Evolutionary conservation across 345 rosid genomes (phyloP).

Genomic region (Xanthoceras sorbifolium): DNA sequence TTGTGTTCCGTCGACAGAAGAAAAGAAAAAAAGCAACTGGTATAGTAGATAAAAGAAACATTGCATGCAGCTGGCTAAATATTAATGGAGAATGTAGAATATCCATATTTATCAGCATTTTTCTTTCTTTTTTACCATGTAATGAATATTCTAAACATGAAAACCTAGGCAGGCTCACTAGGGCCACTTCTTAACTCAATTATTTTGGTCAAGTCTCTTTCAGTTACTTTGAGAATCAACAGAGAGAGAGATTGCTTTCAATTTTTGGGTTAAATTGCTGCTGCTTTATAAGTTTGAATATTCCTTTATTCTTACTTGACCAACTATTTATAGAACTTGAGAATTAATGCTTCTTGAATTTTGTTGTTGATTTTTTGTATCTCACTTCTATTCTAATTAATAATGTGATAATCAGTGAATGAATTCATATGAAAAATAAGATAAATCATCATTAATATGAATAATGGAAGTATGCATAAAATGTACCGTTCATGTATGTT

Average conservation of each 20-base stretch:
- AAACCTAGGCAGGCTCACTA: background rate
- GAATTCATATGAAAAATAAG: too few relatives aligned
- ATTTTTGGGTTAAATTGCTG: constrained; percentile 29
- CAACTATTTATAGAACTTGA: background rate
- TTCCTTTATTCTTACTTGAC: constrained; percentile 29
- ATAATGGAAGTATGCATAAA: too few relatives aligned
- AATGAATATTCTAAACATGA: constrained; percentile 20
- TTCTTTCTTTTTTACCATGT: background rate
- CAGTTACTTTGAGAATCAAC: constrained; percentile 28
- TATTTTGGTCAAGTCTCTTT: constrained; percentile 28
- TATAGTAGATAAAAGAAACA: background rate
- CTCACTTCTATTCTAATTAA: too few relatives aligned
- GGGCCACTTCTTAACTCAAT: constrained; percentile 23
- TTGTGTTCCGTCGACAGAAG: background rate
- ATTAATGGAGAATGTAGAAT: constrained; percentile 11
- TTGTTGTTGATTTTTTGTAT: too few relatives aligned
- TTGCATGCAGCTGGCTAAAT: background rate
- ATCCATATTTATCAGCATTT: background rate
- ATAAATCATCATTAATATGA: too few relatives aligned
- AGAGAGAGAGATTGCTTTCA: constrained; percentile 10
- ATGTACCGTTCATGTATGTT: too few relatives aligned
- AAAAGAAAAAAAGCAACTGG: background rate
- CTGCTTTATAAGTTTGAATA: constrained; percentile 45
- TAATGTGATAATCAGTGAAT: too few relatives aligned
- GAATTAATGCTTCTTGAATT: constrained; percentile 12